phyloP scores from a whole-genome alignment of 2,329 filamentous ascomycete species.

The Epichloe baconii region DNA sequence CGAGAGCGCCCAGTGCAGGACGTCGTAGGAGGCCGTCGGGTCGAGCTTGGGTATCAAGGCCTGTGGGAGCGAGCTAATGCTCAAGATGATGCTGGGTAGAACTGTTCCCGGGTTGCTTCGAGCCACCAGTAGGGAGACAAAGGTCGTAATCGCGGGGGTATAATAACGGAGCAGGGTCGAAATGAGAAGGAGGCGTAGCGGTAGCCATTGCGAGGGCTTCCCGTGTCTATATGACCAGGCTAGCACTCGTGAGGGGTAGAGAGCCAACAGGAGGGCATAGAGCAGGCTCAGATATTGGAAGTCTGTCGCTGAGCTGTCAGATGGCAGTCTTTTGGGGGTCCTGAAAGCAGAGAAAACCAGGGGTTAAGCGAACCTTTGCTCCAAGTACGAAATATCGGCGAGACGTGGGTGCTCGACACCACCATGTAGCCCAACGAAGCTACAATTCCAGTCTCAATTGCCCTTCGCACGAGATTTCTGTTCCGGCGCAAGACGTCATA shows the following conservation, averaged over 20 bases:
- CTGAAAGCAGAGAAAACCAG: neutral
- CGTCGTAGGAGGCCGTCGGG: constrained; percentile 43
- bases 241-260: constrained; percentile 49
- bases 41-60: constrained; percentile 54
- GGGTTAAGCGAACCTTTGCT: constrained; percentile 27
- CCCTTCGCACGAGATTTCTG: constrained; percentile 38
- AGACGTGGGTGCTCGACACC: constrained; percentile 31
- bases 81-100: constrained; percentile 70
- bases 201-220: constrained; percentile 23
- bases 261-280: constrained; percentile 26
- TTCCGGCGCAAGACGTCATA: constrained; percentile 26
- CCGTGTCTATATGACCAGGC: constrained; percentile 32
- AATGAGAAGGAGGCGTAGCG: constrained; percentile 50
- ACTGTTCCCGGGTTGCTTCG: constrained; percentile 47
- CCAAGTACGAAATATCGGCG: constrained; percentile 32
- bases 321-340: neutral
- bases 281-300: constrained; percentile 25
- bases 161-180: constrained; percentile 83
- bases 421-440: constrained; percentile 35
- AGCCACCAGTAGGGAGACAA: constrained; percentile 64
- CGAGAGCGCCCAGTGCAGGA: constrained; percentile 68
- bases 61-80: constrained; percentile 63
- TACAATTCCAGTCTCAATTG: constrained; percentile 39
- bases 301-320: constrained; percentile 21
- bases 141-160: constrained; percentile 71